phyloP scores from a whole-genome alignment of 768 basidiomycete species.

The Trametes meyenii region DNA sequence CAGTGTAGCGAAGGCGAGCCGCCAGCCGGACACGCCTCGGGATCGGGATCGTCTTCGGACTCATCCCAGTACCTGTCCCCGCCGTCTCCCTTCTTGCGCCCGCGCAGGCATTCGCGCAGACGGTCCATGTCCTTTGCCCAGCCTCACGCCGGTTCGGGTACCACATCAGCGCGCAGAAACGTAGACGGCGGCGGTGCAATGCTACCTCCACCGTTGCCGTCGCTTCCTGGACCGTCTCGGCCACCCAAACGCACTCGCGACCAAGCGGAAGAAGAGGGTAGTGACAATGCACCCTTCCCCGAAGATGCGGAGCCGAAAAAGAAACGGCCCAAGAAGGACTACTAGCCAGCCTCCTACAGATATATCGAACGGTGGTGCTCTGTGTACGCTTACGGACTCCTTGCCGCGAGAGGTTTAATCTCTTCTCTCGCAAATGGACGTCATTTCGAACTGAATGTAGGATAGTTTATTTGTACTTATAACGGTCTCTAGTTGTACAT shows the following conservation, averaged over 20 bases:
- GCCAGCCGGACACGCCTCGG: too few species aligned
- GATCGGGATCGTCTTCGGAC: too few species aligned
- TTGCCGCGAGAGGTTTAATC: not conserved
- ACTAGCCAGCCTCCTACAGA: too few species aligned
- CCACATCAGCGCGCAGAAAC: too few species aligned
- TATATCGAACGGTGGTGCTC: not conserved
- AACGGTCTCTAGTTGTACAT: not conserved
- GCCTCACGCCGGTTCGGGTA: too few species aligned
- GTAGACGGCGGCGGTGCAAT: too few species aligned
- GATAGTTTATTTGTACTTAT: not conserved
- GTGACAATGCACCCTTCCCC: not conserved
- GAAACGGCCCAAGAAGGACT: constrained; percentile 5
- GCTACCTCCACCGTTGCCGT: too few species aligned
- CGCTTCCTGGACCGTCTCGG: not conserved
- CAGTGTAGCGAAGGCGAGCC: too few species aligned
- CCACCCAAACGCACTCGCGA: constrained; percentile 7
- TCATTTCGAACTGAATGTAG: not conserved
- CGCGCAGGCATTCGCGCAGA: too few species aligned
- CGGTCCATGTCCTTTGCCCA: too few species aligned
- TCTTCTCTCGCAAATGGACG: not conserved
- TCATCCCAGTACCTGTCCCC: too few species aligned
- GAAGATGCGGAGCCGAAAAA: not conserved
- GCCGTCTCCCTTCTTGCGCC: too few species aligned
- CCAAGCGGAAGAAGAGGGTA: not conserved
- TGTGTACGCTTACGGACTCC: not conserved